Conservation (phyloP, 2,329 filamentous ascomycete genomes). For the Sclerotiophoma versabilis region DNA sequence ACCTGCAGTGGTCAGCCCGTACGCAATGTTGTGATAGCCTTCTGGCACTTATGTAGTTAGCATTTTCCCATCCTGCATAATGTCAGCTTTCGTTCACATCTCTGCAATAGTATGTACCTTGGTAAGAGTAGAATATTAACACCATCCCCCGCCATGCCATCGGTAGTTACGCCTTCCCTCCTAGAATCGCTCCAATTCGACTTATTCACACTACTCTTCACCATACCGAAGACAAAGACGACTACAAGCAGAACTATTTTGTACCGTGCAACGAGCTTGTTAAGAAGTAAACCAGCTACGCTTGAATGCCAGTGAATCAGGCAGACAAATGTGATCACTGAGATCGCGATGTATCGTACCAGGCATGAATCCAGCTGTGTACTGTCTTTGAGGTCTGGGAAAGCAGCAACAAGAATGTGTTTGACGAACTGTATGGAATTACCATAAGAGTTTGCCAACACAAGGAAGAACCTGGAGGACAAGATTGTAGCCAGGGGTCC, state of each 20-base stretch:
- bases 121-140: not conserved
- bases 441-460: not conserved
- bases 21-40: no score
- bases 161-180: not conserved
- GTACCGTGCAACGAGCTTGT: constrained; percentile 48
- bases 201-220: not conserved
- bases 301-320: constrained; percentile 49
- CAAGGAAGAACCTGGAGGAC: constrained; percentile 22
- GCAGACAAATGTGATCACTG: constrained; percentile 47
- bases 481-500: constrained; percentile 23
- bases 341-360: constrained; percentile 45
- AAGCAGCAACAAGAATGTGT: no score
- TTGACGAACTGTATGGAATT: not conserved
- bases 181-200: not conserved
- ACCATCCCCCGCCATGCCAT: not conserved
- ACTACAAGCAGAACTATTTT: constrained; percentile 46
- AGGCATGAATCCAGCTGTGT: constrained; percentile 38
- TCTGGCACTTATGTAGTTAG: not conserved
- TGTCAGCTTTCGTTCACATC: not conserved
- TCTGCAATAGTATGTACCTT: not conserved
- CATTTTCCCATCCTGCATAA: not conserved
- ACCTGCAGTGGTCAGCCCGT: no score
- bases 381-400: no score
- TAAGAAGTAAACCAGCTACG: constrained; percentile 44
- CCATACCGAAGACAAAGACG: constrained; percentile 23